These are phyloP conservation scores for Sonneratia caseolaris DNA, from an alignment of 345 rosid species.

Conservation along the genomic window DNA sequence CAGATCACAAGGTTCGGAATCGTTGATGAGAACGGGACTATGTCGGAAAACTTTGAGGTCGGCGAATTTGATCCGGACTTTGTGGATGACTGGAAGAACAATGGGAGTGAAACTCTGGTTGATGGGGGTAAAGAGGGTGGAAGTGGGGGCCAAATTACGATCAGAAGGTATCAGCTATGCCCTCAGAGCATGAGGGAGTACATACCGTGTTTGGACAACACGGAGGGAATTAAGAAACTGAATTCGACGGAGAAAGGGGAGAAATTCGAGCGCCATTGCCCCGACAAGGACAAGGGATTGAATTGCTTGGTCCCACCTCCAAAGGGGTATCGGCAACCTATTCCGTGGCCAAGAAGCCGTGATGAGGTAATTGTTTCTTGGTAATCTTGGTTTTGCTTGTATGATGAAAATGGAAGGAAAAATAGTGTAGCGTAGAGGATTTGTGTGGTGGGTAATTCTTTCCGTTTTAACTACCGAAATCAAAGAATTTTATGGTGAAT, in stretches of 20 bases:
- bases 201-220: slow-evolving; percentile 90
- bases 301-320: slow-evolving; percentile 80
- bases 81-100: slow-evolving; percentile 39
- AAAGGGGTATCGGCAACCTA: slow-evolving; percentile 52
- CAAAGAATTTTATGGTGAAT: not conserved
- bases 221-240: slow-evolving; percentile 47
- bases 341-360: slow-evolving; percentile 95
- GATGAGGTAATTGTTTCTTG: slow-evolving; percentile 50
- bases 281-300: slow-evolving; percentile 46
- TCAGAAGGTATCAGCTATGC: slow-evolving; percentile 42
- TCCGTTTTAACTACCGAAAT: not conserved
- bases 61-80: slow-evolving; percentile 66
- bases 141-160: slow-evolving; percentile 18
- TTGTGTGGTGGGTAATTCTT: not conserved
- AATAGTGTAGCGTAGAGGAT: not conserved
- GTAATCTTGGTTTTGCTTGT: no score
- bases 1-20: slow-evolving; percentile 51
- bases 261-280: slow-evolving; percentile 80
- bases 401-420: no score
- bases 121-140: not conserved
- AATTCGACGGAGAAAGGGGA: slow-evolving; percentile 72
- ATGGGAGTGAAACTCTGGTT: slow-evolving; percentile 17
- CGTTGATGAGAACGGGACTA: slow-evolving; percentile 68
- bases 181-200: slow-evolving; percentile 54
- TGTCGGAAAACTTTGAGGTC: slow-evolving; percentile 68